These are phyloP conservation scores for Ogataea zsoltii DNA, from an alignment of 805 yeast genomes.

Conservation along the genomic window DNA sequence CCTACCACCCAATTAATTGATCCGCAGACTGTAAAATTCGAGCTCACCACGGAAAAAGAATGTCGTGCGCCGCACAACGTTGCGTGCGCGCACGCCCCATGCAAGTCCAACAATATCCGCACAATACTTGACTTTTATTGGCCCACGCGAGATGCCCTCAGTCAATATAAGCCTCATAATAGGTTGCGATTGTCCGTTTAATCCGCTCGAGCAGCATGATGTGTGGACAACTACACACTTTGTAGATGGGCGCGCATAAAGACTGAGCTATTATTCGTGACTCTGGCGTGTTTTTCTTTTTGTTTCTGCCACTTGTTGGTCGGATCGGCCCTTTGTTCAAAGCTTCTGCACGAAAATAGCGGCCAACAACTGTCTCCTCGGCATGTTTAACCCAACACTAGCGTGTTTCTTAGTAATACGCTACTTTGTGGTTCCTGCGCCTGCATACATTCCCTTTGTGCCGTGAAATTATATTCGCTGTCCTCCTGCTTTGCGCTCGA, in stretches of 20 bases:
- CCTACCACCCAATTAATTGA: too few species aligned
- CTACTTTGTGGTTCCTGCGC: too few species aligned
- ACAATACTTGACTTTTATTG: constrained; percentile 4
- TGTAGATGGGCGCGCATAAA: not conserved
- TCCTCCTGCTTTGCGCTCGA: not conserved
- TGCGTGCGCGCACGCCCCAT: constrained; percentile 3
- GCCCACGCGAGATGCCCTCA: not conserved
- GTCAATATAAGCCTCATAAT: constrained; percentile 2
- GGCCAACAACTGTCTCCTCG: too few species aligned
- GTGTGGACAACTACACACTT: constrained; percentile 1
- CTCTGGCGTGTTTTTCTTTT: not conserved
- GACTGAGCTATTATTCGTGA: constrained; percentile 1
- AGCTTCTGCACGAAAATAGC: not conserved
- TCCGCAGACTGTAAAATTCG: too few species aligned
- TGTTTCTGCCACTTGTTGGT: not conserved
- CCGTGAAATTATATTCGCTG: not conserved
- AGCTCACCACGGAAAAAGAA: too few species aligned
- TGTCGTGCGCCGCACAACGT: not conserved
- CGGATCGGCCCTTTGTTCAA: constrained; percentile 1
- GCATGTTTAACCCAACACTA: too few species aligned
- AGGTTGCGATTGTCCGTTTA: not conserved
- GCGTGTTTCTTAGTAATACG: too few species aligned
- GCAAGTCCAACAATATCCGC: not conserved
- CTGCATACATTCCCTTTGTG: too few species aligned
- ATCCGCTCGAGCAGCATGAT: not conserved